Base-by-base conservation (phyloP, 176 grass and related monocot species). In the Oryza coarctata region DNA sequence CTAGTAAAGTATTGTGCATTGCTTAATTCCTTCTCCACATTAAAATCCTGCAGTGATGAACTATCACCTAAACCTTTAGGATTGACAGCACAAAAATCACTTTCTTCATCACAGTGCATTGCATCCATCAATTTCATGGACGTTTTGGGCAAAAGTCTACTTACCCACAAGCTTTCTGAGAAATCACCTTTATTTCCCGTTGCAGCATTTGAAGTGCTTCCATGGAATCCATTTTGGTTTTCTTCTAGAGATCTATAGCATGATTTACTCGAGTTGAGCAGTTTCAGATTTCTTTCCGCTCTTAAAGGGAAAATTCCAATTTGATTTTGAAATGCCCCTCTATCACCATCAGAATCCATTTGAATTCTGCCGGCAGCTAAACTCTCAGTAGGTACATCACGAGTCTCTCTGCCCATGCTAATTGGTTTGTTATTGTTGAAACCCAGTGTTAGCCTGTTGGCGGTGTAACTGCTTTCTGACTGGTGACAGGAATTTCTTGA, bases 81-180 rank as follows among this genome's bases (percentile, higher is more conserved):
- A 66, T 49, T 43, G 32, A 63, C 61, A 76, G 45, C 29, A 87
- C 67, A 80, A 77, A 85, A 73, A 14, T 90, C 81, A 41, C 29
- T 84, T 40, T 80, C 63, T 62, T 87, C 71, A 80, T 89, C 84
- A 71, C 88, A 88, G 25, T 76, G 83, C 65, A 71, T 86, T 80
- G 82, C 67, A 27, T 93, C 87, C 65, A 63, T 66, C 65, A 61
- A 47, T 32, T 80, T 63, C 65, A 78, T 62, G 11, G 84, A 80
- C 66, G 27, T 78, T 87, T 93, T 98, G 35, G 81, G 88, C 71
- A 98, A 89, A 89, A 98, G 58, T 22, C 90, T 87, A 79, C 81
- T 89, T 80, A 98, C 84, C 95, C 95, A 98, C 66, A 88, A 86
- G 74, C 83, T 98, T 70, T 94, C 76, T 18, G 58, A 64, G 32